Base-by-base conservation (phyloP, 306 rosid genomes). In the Rosa lucieae region DNA sequence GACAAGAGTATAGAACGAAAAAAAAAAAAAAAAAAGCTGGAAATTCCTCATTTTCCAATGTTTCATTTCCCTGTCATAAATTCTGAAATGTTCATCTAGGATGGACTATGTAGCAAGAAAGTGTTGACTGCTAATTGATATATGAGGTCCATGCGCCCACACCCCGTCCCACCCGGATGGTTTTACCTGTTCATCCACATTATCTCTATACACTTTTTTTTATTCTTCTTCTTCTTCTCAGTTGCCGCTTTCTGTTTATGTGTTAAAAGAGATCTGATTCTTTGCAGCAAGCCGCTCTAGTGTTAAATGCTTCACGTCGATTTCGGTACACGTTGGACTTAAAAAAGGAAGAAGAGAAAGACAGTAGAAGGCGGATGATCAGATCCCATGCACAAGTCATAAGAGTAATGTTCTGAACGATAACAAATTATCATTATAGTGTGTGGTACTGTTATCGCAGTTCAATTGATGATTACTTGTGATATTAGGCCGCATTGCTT, bases 361-460 rank as follows among this genome's bases (percentile, higher is more conserved):
- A 89, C 62, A 85, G 85, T 10, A 88, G 91, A 78, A 89, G 86
- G 83, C 79, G 90, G 85, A 86, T 92, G 97, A 91, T 94, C 70
- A 85, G 99, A 84, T 84, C 99, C 74, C 97, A 92, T 71, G 97
- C 99, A 23, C 99, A 92, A 92, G 99, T 92, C 90, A 86, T 94
- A 51, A 82, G 99, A 84, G 97, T 94, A 89, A 88, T 79, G 81
- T 73, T 84, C 82, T 70, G 7, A 78, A 82, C 66, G 23, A 56
- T 72, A 42, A 78, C 55, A 63, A 75, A 56, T 17, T 39, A 56
- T 85, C 73, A 65, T 42, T 56, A n/a, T 73, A 26, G 32, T 42
- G 58, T 69, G 72, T 71, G 69, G 65, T 37, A 35, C 39, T 10
- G 4, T 74, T 68, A 53, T 84, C 4, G 37, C 62, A 15, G 76